Conservation (phyloP, 1,284 basidiomycete genomes). For the Apiotrichum laibachii region DNA sequence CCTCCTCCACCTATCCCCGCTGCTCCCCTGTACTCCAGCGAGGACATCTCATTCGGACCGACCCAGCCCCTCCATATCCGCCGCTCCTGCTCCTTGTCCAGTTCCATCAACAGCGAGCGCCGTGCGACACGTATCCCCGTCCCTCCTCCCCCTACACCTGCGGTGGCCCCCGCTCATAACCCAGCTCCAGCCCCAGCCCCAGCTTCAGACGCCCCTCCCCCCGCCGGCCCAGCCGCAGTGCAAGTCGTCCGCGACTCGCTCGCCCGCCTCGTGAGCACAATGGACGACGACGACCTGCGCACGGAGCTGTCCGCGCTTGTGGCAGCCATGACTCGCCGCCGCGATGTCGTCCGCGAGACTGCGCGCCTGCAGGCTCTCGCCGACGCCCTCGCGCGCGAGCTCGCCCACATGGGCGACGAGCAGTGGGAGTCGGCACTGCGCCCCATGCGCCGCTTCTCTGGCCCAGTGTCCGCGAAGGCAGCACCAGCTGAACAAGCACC, state of each 20-base stretch:
- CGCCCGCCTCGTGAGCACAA: neutral
- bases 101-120: too few species aligned
- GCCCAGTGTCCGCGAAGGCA: too few species aligned
- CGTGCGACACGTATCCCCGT: too few species aligned
- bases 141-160: too few species aligned
- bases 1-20: too few species aligned
- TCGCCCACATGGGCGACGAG: neutral
- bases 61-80: too few species aligned
- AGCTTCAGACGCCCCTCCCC: neutral
- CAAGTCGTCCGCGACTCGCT: neutral
- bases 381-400: neutral
- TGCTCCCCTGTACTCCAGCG: too few species aligned
- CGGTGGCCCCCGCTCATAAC: too few species aligned
- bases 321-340: neutral
- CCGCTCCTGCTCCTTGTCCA: too few species aligned
- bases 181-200: neutral
- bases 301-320: conserved; percentile 1
- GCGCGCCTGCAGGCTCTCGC: conserved; percentile 1
- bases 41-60: too few species aligned
- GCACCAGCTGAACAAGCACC: too few species aligned
- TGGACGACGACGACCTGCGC: conserved; percentile 1
- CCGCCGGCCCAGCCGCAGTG: neutral
- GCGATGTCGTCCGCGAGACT: conserved; percentile 1
- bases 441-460: neutral
- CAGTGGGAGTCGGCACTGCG: conserved; percentile 1